phyloP scores from a whole-genome alignment of 108 stramenopile genomes.

The Skeletonema grethae region DNA sequence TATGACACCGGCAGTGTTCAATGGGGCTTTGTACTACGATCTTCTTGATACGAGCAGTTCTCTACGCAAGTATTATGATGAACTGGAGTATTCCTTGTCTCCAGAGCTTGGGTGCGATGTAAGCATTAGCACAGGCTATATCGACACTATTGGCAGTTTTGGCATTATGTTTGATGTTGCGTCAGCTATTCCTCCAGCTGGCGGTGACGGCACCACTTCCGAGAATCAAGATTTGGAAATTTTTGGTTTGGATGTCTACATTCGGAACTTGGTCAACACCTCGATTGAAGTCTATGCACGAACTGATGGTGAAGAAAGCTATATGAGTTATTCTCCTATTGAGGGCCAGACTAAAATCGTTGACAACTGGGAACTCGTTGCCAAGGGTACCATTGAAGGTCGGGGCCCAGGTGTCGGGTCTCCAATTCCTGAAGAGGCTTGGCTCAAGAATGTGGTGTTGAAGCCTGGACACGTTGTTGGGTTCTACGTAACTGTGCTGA shows the following conservation, averaged over 20 bases:
- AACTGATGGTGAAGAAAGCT: slow-evolving; percentile 4
- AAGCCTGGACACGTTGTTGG: slow-evolving; percentile 26
- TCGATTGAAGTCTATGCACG: slow-evolving; percentile 32
- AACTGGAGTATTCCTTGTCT: slow-evolving; percentile 25
- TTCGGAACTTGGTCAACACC: slow-evolving; percentile 29
- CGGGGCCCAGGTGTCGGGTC: slow-evolving; percentile 25
- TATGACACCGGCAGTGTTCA: slow-evolving; percentile 22
- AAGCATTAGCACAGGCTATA: slow-evolving; percentile 14
- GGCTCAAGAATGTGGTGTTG: slow-evolving; percentile 32
- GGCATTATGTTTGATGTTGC: slow-evolving; percentile 45
- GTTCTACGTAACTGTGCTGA: slow-evolving; percentile 41
- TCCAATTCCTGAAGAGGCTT: slow-evolving; percentile 28
- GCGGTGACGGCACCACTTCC: not conserved
- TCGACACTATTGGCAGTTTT: slow-evolving; percentile 35
- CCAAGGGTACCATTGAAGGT: slow-evolving; percentile 24
- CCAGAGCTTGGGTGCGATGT: slow-evolving; percentile 27
- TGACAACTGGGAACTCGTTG: slow-evolving; percentile 42
- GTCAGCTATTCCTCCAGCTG: slow-evolving; percentile 13
- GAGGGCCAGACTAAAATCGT: slow-evolving; percentile 28
- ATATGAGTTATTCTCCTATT: slow-evolving; percentile 23
- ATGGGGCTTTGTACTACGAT: slow-evolving; percentile 38
- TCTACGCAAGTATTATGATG: slow-evolving; percentile 22
- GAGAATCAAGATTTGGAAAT: slow-evolving; percentile 25
- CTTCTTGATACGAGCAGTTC: slow-evolving; percentile 6
- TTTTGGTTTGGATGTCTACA: slow-evolving; percentile 43